Conservation (phyloP, 2,329 filamentous ascomycete genomes). For the Cryphonectria parasitica region DNA sequence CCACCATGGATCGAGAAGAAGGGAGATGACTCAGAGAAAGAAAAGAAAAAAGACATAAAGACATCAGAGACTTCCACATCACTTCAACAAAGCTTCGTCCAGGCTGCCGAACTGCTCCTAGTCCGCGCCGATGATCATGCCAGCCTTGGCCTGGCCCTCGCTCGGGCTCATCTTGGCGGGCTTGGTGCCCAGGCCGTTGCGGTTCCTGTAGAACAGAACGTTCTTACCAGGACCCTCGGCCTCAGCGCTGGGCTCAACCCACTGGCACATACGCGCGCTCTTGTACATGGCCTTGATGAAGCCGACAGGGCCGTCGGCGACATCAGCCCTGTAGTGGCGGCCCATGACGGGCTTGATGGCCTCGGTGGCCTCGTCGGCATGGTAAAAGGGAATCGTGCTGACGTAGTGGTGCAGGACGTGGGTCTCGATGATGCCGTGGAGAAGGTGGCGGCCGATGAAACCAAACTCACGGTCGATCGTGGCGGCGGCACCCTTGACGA, state of each 20-base stretch:
- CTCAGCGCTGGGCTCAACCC: conserved; percentile 89
- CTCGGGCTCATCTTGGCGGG: conserved; percentile 37
- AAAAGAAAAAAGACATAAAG: neutral
- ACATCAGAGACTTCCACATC: conserved; percentile 3
- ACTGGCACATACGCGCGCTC: conserved; percentile 87
- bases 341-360: conserved; percentile 97
- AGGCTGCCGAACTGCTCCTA: neutral
- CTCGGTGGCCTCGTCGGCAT: conserved; percentile 91
- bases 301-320: conserved; percentile 73
- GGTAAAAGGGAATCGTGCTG: conserved; percentile 93
- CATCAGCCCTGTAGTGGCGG: conserved; percentile 87
- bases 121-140: neutral
- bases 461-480: conserved; percentile 98
- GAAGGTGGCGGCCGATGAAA: conserved; percentile 86
- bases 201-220: conserved; percentile 94
- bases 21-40: neutral
- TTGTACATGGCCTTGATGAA: conserved; percentile 86
- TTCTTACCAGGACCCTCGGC: conserved; percentile 80
- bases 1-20: neutral
- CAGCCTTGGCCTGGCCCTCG: conserved; percentile 1
- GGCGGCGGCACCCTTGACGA: conserved; percentile 87
- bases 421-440: conserved; percentile 97
- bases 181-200: conserved; percentile 77
- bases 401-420: conserved; percentile 98
- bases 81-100: neutral